phyloP scores from a whole-genome alignment of 2,329 filamentous ascomycete genomes.

The Pseudovirgaria hyperparasitica region DNA sequence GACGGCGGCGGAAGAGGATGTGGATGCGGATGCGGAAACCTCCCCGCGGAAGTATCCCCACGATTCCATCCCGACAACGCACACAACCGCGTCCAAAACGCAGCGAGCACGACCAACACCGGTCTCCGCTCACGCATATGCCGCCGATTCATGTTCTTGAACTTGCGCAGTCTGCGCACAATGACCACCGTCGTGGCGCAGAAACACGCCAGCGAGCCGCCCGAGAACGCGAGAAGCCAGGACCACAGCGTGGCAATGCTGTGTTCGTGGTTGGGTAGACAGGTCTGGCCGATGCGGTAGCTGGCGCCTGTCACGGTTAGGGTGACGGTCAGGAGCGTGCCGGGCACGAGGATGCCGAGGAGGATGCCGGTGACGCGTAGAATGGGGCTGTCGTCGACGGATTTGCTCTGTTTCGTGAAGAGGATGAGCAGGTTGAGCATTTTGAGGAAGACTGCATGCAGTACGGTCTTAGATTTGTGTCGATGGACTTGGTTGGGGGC shows the following conservation, averaged over 20 bases:
- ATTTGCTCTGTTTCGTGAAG: too few relatives aligned
- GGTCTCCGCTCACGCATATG: slow-evolving; percentile 3
- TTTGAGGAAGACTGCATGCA: slow-evolving; percentile 17
- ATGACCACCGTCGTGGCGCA: slow-evolving; percentile 19
- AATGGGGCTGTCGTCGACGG: slow-evolving; percentile 22
- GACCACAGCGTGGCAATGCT: slow-evolving; percentile 23
- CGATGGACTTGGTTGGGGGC: background rate
- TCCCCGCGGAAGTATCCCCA: too few relatives aligned
- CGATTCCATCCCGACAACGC: too few relatives aligned
- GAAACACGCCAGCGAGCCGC: slow-evolving; percentile 12
- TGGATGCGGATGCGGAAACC: too few relatives aligned
- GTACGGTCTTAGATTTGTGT: background rate
- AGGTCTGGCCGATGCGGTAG: slow-evolving; percentile 24
- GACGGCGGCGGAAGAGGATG: too few relatives aligned
- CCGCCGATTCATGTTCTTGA: background rate
- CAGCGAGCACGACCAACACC: background rate
- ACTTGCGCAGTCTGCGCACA: slow-evolving; percentile 11
- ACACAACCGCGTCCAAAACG: too few relatives aligned
- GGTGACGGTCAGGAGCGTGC: slow-evolving; percentile 17
- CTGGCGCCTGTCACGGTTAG: slow-evolving; percentile 22
- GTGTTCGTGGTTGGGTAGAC: slow-evolving; percentile 20
- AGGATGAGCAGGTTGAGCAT: slow-evolving; percentile 26
- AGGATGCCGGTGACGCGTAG: slow-evolving; percentile 17
- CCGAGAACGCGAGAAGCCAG: slow-evolving; percentile 21
- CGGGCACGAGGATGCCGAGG: slow-evolving; percentile 16